Evolutionary conservation across 106 monocot genomes (phyloP), one percentile per base, ranked within the genome.

Genomic region (Apostasia ramifera): DNA sequence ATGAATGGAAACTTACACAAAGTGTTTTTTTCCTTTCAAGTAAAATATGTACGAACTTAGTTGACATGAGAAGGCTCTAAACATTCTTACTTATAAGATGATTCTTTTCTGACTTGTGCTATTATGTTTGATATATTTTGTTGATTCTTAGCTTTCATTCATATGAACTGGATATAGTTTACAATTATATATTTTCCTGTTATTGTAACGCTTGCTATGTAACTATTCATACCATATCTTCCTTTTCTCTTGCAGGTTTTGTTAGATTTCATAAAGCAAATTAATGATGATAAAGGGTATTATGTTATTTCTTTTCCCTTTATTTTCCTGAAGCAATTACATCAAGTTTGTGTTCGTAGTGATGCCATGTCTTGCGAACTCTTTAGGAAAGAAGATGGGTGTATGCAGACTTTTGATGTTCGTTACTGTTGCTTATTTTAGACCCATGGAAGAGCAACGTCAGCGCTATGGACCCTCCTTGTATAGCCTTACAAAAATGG

Each of bases 371-470:
- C 14, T 50, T 65, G 44, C 44, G 13, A 40, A 53, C 40, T 1
- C 41, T 68, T 53, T 53, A 40, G 41, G 15, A 48, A 26, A 47
- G 53, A 45, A 52, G 40, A 3, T 39, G 8, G n/a, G n/a, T 46
- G 8, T 45, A 13, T 66, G 11, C 42, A 8, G 45, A 54, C 2
- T 9, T 52, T 71, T 47, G 66, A 59, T 52, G 13, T 41, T 69
- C 13, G 5, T 44, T 57, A 44, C 47, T 75, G 63, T 79, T 10
- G 66, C 51, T 58, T 59, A 13, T 62, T 70, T 67, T 67, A 98
- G 97, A 71, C 98, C 98, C 14, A 99, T 99, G 98, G 98, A 99
- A 80, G 98, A 99, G 78, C 98, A 99, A 73, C 69, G 98, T 52
- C 74, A 83, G 54, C 89, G 98, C 38, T 99, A 99, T 88, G 98